Conservation (phyloP, 2,329 filamentous ascomycete genomes). For the Biscogniauxia mediterranea region DNA sequence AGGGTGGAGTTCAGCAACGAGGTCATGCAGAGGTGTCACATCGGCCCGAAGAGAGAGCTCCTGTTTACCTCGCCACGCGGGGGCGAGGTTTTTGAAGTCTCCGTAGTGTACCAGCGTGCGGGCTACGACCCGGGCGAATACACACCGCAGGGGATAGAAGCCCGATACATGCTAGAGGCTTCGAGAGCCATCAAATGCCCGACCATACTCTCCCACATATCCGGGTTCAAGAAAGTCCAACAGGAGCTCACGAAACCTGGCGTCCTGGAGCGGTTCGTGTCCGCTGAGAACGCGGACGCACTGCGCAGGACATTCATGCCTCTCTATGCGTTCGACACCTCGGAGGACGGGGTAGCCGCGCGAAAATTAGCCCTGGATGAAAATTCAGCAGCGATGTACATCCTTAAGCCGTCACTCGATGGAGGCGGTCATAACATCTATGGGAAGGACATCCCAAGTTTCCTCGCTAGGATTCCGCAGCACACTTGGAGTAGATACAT, state of each 20-base stretch:
- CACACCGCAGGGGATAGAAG: conserved; percentile 28
- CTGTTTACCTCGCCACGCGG: conserved; percentile 34
- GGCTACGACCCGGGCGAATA: conserved; percentile 42
- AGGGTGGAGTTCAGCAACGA: conserved; percentile 37
- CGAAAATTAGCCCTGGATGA: conserved; percentile 25
- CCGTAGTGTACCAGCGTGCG: conserved; percentile 42
- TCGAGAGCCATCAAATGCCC: conserved; percentile 45
- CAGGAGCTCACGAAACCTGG: conserved; percentile 36
- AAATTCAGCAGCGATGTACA: conserved; percentile 26
- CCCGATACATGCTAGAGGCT: conserved; percentile 36
- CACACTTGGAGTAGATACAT: conserved; percentile 35
- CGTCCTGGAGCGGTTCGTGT: conserved; percentile 35
- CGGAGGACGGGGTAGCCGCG: conserved; percentile 27
- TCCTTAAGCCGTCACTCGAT: conserved; percentile 44
- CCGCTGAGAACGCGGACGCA: conserved; percentile 23
- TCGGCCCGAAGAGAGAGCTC: conserved; percentile 33
- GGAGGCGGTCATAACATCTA: conserved; percentile 44
- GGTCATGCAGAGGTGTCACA: conserved; percentile 29
- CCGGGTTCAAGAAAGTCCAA: conserved; percentile 44
- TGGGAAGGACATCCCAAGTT: conserved; percentile 36
- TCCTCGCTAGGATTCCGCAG: conserved; percentile 26
- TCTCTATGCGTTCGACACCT: conserved; percentile 36
- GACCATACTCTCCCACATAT: conserved; percentile 39
- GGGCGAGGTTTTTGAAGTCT: conserved; percentile 35
- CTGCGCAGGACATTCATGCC: conserved; percentile 37